phyloP scores from a whole-genome alignment of 2,329 filamentous ascomycete species.

The Tolypocladium cylindrosporum region DNA sequence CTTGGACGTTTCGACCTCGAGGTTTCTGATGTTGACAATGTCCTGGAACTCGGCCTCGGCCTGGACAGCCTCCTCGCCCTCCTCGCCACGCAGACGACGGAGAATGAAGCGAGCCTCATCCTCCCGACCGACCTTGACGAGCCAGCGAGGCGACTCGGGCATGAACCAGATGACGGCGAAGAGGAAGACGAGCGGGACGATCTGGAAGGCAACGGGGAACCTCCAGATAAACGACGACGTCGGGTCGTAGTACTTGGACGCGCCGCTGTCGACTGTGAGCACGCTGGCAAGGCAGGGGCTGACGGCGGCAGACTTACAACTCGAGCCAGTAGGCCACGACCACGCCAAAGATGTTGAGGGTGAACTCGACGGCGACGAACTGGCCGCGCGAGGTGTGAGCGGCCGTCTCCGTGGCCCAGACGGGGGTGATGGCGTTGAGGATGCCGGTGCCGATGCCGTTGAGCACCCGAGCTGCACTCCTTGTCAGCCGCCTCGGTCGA shows the following conservation, averaged over 20 bases:
- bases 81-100: constrained; percentile 49
- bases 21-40: constrained; percentile 51
- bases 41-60: constrained; percentile 59
- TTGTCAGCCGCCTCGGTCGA: neutral
- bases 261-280: constrained; percentile 23
- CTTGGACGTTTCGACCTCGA: constrained; percentile 50
- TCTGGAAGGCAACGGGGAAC: constrained; percentile 63
- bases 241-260: constrained; percentile 50
- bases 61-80: constrained; percentile 37
- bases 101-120: constrained; percentile 60
- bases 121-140: constrained; percentile 55
- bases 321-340: constrained; percentile 49
- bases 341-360: constrained; percentile 62
- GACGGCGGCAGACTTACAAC: constrained; percentile 22
- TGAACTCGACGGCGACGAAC: constrained; percentile 64
- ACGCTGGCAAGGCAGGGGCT: too few species aligned
- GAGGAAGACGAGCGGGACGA: constrained; percentile 50
- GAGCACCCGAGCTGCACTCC: constrained; percentile 12
- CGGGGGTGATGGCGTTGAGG: constrained; percentile 59
- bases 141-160: constrained; percentile 59
- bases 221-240: constrained; percentile 52
- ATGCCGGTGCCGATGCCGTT: constrained; percentile 62
- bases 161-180: constrained; percentile 53
- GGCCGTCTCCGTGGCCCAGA: constrained; percentile 62
- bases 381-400: constrained; percentile 58